Evolutionary conservation across 2,329 filamentous ascomycete genomes (phyloP), one percentile per base, ranked within the genome.

Genomic region (Arachnomyces sp.): DNA sequence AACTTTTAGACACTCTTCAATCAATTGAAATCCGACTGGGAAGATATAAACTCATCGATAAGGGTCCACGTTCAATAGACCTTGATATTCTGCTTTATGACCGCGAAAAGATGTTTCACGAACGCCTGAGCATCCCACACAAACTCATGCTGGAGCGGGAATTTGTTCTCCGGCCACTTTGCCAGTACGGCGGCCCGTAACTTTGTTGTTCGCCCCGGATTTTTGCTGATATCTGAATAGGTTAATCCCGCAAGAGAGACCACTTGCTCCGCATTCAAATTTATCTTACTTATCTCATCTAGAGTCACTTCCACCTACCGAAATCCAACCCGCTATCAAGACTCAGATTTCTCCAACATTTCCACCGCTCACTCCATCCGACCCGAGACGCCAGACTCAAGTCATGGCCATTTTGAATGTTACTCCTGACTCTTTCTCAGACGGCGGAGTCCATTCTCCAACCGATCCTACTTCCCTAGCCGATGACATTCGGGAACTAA

Each of bases 401-500:
- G 66, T 95, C 50, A 98, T 98, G 92, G 86, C 85, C 40, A 94
- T 98, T 48, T 72, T 96, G 34, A 98, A 98, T 63, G 68, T 94
- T 38, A 96, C 92, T 0, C 90, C 90, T 0, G 90, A 98, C 65
- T 96, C 90, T 7, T 98, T 98, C 68, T 96, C 90, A 1, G 89
- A 96, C 57, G 90, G 88, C 39, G 88, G 88, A 7, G 55, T 70
- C 7, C 76, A 88, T 60, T 64, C 67, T 32, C 55, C 68, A 16
- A 55, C 64, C 9, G 69, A 77, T 46, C 45, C 66, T 2, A 46
- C 61, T 16, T 51, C 67, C 17, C 71, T 92, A 17, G 64, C 71
- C 9, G 56, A 69, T 9, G 83, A 77, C 1, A 72, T 89, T 12
- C 65, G 69, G 36, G 52, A 64, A 8, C 80, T 87, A 56, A 75